phyloP scores from a whole-genome alignment of 2,329 filamentous ascomycete genomes.

The Tetracladium maxilliforme region DNA sequence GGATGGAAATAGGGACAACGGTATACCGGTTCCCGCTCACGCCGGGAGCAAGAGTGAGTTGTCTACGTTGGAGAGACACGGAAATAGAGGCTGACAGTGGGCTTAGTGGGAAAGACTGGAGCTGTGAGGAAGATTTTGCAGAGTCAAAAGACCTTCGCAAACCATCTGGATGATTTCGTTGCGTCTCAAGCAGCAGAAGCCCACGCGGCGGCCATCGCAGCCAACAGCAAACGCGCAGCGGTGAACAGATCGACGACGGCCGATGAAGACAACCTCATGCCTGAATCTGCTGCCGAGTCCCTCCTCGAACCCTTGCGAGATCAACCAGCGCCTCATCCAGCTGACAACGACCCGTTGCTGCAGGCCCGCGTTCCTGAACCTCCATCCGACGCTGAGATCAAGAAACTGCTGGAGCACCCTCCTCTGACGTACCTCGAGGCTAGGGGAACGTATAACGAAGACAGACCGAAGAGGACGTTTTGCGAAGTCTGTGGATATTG shows the following conservation, averaged over 20 bases:
- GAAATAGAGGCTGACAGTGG: conserved; percentile 5
- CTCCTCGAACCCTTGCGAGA: conserved; percentile 10
- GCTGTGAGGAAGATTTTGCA: conserved; percentile 64
- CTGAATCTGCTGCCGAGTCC: background rate
- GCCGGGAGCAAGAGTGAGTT: background rate
- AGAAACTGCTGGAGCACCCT: conserved; percentile 45
- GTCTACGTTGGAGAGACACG: background rate
- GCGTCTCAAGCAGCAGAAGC: too few relatives aligned
- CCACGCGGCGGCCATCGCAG: background rate
- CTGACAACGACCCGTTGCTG: conserved; percentile 43
- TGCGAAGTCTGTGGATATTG: conserved; percentile 75
- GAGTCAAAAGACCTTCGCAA: conserved; percentile 70
- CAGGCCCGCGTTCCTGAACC: conserved; percentile 39
- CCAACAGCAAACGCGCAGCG: background rate
- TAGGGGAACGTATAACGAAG: conserved; percentile 26
- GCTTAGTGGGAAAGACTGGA: too few relatives aligned
- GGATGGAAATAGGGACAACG: conserved; percentile 60
- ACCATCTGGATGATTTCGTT: conserved; percentile 71
- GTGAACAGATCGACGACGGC: background rate
- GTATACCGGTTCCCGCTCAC: conserved; percentile 57
- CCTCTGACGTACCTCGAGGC: conserved; percentile 56
- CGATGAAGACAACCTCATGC: background rate
- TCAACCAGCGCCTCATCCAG: conserved; percentile 23
- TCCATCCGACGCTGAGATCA: conserved; percentile 46
- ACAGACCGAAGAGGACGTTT: conserved; percentile 48